Evolutionary conservation across 1,284 basidiomycete species (phyloP).

Genomic region (Wolfiporia cocos): DNA sequence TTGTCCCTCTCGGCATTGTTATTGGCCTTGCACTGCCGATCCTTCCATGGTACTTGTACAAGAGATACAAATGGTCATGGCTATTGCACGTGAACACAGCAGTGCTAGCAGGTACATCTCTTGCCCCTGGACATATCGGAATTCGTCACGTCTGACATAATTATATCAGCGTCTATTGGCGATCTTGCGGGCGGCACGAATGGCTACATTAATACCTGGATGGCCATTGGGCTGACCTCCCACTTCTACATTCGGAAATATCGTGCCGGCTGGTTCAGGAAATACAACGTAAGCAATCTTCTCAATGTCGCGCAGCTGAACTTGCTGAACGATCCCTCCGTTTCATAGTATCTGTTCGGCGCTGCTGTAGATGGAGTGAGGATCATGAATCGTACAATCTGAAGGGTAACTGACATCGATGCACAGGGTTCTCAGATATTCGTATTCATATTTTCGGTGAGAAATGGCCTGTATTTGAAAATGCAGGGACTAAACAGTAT

Average conservation of each 20-base stretch:
- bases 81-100: slow-evolving; percentile 6
- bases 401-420: background rate
- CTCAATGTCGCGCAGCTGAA: background rate
- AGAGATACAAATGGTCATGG: slow-evolving; percentile 7
- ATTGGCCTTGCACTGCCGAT: slow-evolving; percentile 8
- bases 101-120: slow-evolving; percentile 2
- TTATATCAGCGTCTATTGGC: slow-evolving; percentile 5
- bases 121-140: background rate
- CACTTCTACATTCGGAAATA: slow-evolving; percentile 19
- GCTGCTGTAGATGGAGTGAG: slow-evolving; percentile 2
- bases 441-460: slow-evolving; percentile 3
- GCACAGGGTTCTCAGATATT: slow-evolving; percentile 1
- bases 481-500: no score
- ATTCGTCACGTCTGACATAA: background rate
- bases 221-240: slow-evolving; percentile 18
- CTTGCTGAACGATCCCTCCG: background rate
- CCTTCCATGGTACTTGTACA: slow-evolving; percentile 5
- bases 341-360: slow-evolving; percentile 2
- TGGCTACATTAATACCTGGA: slow-evolving; percentile 7
- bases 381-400: background rate
- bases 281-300: slow-evolving; percentile 37
- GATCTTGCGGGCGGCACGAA: slow-evolving; percentile 4
- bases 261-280: slow-evolving; percentile 41
- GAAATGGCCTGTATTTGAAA: no score
- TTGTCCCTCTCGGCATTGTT: slow-evolving; percentile 7